Conservation (phyloP, 179 eudicot species). For the Actinidia polygama region DNA sequence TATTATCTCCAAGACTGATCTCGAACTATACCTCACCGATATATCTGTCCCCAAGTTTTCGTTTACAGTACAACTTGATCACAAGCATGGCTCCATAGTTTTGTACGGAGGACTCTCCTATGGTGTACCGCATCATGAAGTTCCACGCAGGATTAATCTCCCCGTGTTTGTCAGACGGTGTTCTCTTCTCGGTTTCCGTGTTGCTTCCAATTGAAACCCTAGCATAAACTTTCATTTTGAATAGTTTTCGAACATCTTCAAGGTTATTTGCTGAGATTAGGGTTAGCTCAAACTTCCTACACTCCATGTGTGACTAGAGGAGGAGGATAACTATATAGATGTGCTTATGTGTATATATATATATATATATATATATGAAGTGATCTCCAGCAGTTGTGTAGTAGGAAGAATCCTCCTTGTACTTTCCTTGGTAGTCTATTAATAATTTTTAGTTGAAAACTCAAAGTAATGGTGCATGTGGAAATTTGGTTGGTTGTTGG, state of each 20-base stretch:
- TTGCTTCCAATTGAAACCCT: conserved; percentile 20
- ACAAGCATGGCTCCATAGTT: conserved; percentile 23
- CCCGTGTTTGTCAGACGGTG: conserved; percentile 23
- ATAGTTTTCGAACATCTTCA: conserved; percentile 29
- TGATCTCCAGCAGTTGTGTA: no score
- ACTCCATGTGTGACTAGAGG: conserved; percentile 24
- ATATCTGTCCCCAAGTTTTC: conserved; percentile 29
- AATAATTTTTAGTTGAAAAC: no score
- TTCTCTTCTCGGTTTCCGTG: conserved; percentile 18
- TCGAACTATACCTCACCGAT: conserved; percentile 12
- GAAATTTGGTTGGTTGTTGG: no score
- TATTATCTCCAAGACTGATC: no score
- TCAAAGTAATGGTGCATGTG: no score
- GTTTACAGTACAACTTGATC: conserved; percentile 25
- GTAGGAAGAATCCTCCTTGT: no score
- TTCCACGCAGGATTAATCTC: conserved; percentile 27
- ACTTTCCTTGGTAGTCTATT: no score
- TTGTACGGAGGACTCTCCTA: conserved; percentile 17
- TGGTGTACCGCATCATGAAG: conserved; percentile 11
- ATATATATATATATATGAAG: no score
- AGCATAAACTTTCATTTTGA: conserved; percentile 47
- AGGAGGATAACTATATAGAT: no score
- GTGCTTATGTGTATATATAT: no score
- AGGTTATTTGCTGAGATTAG: conserved; percentile 32
- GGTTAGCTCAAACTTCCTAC: conserved; percentile 37